Base-by-base conservation (phyloP, 768 basidiomycete genomes). In the Rossbeevera mucosa region DNA sequence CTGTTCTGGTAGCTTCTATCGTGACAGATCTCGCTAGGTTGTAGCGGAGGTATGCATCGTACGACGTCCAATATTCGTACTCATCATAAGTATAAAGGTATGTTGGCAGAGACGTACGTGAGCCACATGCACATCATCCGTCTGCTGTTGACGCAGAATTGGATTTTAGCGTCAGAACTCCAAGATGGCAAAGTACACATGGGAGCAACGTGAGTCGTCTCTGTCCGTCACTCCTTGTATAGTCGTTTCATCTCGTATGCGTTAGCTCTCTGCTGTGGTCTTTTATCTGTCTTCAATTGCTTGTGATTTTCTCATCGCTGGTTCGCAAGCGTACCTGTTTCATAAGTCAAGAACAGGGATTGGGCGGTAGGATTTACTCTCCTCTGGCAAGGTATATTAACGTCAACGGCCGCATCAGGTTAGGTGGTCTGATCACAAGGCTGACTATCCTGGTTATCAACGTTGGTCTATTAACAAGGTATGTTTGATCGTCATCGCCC, bases 391-490 rank as follows among this genome's bases (percentile, higher is more conserved):
- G 3, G 24, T 6, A 44, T 44, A 11, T 11, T 4, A 11, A 5
- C 22, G 18, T 18, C 18, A 12, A 56, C 31, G 2, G 24, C 50
- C n/a, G 14, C 4, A 24, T 40, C 24, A 68, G 71, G 26, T 51
- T 71, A 30, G 67, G 71, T 1, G 53, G 65, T 33, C 63, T 71
- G 2, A 68, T 71, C 20, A 67, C 67, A 24, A 70, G 57, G 28
- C 30, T 71, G 43, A 71, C 67, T 4, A 46, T 71, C 12, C 49
- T 71, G 22, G 70, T 71, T 14, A 56, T 71, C 47, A 71, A 71
- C 31, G 71, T 71, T 2, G 70, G 70, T 14, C 52, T 71, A 45
- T 31, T 71, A 44, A 72, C 70, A 26, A 70, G 71, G 70, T 71
- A 55, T n/a, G 7, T 16, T 36, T 24, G 31, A 11, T 18, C 13